A percentile compares a stretch with the other conserved stretches of the same genome.
These are phyloP conservation scores for Spatholobus suberectus DNA, from an alignment of 306 rosid genomes.

Conservation along the genomic window DNA sequence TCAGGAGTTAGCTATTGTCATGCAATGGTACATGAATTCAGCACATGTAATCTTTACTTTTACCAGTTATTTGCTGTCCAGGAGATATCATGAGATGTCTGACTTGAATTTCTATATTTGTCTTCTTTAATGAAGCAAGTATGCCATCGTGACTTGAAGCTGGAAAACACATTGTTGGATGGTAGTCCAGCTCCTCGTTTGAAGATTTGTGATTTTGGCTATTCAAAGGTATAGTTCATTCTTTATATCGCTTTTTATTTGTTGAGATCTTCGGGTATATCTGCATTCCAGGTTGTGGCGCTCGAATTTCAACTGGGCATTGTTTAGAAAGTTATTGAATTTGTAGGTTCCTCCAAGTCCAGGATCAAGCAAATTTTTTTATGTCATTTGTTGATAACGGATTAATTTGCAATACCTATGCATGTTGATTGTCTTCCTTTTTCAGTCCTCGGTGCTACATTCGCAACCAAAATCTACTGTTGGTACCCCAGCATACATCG, in stretches of 20 bases:
- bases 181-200: conserved; percentile 96
- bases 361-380: conserved; percentile 8
- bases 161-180: conserved; percentile 93
- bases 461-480: conserved; percentile 98
- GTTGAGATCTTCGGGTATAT: not conserved
- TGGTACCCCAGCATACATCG: conserved; percentile 97
- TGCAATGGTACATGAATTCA: conserved; percentile 65
- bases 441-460: conserved; percentile 91
- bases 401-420: conserved; percentile 27
- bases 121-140: conserved; percentile 73
- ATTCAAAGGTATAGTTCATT: conserved; percentile 73
- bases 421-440: conserved; percentile 41
- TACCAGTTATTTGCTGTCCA: not conserved
- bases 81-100: conserved; percentile 15
- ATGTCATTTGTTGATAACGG: not conserved
- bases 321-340: conserved; percentile 20
- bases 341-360: conserved; percentile 4
- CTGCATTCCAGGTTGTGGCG: not conserved
- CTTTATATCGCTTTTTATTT: conserved; percentile 5
- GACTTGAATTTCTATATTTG: conserved; percentile 33
- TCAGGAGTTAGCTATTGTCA: conserved; percentile 98
- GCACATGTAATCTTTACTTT: not conserved
- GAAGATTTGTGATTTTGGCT: conserved; percentile 95
- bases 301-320: conserved; percentile 12
- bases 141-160: conserved; percentile 94